A percentile compares a stretch with the other conserved stretches of the same genome.
phyloP scores from a whole-genome alignment of 495 filamentous ascomycete genomes.

The Mycothermus thermophilus region DNA sequence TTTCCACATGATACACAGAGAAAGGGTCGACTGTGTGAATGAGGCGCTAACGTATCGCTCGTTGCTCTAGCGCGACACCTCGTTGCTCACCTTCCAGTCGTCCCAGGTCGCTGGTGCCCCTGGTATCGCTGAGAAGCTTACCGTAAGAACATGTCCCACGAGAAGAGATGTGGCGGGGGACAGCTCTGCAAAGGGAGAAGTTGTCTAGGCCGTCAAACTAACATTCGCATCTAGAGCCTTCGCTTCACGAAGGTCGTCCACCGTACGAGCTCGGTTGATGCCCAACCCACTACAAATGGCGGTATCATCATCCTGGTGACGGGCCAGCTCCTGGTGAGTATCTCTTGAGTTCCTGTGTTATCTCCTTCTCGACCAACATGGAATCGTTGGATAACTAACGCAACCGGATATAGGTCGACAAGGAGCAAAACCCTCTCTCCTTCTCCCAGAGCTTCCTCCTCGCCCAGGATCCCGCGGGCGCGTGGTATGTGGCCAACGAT shows the following conservation, averaged over 20 bases:
- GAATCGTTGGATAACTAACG: conserved; percentile 2
- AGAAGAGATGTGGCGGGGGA: background rate
- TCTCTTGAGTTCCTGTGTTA: no score
- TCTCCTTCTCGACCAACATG: no score
- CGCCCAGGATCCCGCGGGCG: conserved; percentile 47
- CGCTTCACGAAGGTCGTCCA: conserved; percentile 73
- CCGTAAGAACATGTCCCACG: conserved; percentile 32
- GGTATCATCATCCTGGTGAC: conserved; percentile 76
- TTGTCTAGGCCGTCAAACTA: no score
- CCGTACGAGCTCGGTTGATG: conserved; percentile 52
- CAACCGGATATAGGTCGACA: conserved; percentile 50
- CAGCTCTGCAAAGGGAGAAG: no score
- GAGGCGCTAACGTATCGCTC: background rate
- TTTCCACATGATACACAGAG: no score
- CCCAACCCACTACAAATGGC: conserved; percentile 51
- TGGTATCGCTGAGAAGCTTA: conserved; percentile 63
- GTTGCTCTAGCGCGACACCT: conserved; percentile 52
- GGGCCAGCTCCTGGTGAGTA: conserved; percentile 61
- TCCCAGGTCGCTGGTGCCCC: conserved; percentile 40
- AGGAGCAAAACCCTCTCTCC: conserved; percentile 63
- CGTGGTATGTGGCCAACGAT: conserved; percentile 83
- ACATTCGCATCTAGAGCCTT: no score
- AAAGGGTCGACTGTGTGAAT: no score
- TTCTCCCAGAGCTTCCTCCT: conserved; percentile 82
- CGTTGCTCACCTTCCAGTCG: conserved; percentile 89